Base-by-base conservation (phyloP, 176 grass and related monocot genomes). In the Oryza meridionalis region DNA sequence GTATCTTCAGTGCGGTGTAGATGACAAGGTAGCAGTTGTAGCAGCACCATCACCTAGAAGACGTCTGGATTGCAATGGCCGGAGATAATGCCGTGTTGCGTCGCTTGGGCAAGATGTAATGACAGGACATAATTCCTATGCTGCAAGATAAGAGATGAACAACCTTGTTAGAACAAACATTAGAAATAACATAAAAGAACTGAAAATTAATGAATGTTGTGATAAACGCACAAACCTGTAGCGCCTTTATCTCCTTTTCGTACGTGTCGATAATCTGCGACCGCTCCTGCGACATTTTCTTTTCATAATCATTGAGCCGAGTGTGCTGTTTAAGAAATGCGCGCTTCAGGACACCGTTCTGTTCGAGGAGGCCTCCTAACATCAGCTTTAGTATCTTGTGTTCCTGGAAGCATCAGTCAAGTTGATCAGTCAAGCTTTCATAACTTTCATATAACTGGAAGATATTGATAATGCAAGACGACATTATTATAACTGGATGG, bases 291-390 rank as follows among this genome's bases (percentile, higher is more conserved):
- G 35, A 65, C 78, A 87, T 93, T 47, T 90, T 93, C 38, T 90
- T 78, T 17, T 90, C 73, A 38, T 82, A 88, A 1, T 93, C 88
- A 51, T 83, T 87, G 42, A 90, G 85, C 33, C 68, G 78, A 51
- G 79, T 90, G 82, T 90, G 85, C 72, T 93, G 91, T 46, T 82
- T 79, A 47, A 81, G 85, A 32, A 90, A 77, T 16, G 88, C 88
- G 1, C 85, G 82, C 64, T 90, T 93, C 68, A 90, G 73, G 72
- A 93, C n/a, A 6, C 84, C n/a, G 9, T 93, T 93, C 78, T 93
- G 84, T 53, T 86, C 68, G 65, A 93, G 88, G 27, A 93, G 74
- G 14, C n/a, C 51, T 65, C 70, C 91, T 0, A 90, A 47, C 82
- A 90, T 86, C 73, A 87, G 81, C 77, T 93, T 90, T 19, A 90